phyloP scores from a whole-genome alignment of 2,329 filamentous ascomycete genomes.

The Hypoxylon sp. region DNA sequence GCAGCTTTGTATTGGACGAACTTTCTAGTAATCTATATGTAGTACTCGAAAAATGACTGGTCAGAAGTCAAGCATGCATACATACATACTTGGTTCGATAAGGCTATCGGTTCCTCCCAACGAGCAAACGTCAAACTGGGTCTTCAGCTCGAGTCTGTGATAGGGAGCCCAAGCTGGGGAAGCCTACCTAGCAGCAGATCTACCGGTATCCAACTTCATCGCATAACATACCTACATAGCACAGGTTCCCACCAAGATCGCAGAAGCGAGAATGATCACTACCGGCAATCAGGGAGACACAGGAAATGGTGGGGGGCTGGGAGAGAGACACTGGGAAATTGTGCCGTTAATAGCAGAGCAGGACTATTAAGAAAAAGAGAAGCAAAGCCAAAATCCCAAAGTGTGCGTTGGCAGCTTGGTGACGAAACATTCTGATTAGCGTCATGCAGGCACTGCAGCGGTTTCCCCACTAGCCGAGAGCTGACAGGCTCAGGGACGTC shows the following conservation, averaged over 20 bases:
- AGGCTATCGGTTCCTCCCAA: slow-evolving; percentile 25
- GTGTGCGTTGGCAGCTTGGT: slow-evolving; percentile 48
- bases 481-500: slow-evolving; percentile 37
- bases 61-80: slow-evolving; percentile 31
- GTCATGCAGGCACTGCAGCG: slow-evolving; percentile 42
- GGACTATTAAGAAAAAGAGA: slow-evolving; percentile 21
- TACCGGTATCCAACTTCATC: slow-evolving; percentile 21
- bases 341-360: slow-evolving; percentile 22
- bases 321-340: slow-evolving; percentile 19
- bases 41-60: slow-evolving; percentile 38
- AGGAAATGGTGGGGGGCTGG: slow-evolving; percentile 32
- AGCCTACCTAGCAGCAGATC: slow-evolving; percentile 12
- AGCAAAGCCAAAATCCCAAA: slow-evolving; percentile 25
- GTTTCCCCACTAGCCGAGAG: slow-evolving; percentile 18
- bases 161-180: slow-evolving; percentile 20
- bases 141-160: slow-evolving; percentile 15
- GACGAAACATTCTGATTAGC: slow-evolving; percentile 48
- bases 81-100: slow-evolving; percentile 12
- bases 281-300: background rate
- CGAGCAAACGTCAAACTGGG: slow-evolving; percentile 4
- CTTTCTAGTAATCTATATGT: slow-evolving; percentile 16
- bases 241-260: slow-evolving; percentile 20
- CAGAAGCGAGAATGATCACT: slow-evolving; percentile 11
- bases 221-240: slow-evolving; percentile 12
- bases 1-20: slow-evolving; percentile 29